Evolutionary conservation across 129 eudicot species (phyloP).

Genomic region (Chrysanthemum lavandulifolium): DNA sequence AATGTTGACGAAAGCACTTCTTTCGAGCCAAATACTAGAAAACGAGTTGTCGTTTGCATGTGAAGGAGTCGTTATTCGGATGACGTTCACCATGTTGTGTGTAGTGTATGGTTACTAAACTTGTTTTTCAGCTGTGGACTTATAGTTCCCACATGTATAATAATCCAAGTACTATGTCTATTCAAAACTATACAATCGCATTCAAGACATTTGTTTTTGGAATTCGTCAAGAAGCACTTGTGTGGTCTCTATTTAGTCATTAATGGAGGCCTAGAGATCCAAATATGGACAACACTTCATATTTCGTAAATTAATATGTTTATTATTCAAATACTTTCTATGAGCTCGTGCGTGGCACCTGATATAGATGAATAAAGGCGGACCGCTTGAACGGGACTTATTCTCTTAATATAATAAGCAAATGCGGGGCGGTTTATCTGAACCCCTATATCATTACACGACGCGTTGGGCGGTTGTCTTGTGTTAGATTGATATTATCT

Average conservation of each 20-base stretch:
- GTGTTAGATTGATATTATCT: no score
- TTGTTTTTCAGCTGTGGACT: conserved; percentile 1
- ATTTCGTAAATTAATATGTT: no score
- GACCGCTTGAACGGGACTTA: no score
- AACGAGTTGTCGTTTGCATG: background rate
- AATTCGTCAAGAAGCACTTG: background rate
- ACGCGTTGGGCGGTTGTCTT: no score
- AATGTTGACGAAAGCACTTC: background rate
- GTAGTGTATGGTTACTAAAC: background rate
- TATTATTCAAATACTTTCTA: background rate
- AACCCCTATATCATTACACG: no score
- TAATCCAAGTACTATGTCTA: background rate
- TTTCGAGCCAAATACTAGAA: background rate
- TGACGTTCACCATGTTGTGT: background rate
- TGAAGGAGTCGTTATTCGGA: conserved; percentile 7
- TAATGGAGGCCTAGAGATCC: background rate
- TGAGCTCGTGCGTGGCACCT: no score
- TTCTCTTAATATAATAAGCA: no score
- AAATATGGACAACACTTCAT: background rate
- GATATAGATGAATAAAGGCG: no score
- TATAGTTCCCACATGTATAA: conserved; percentile 9
- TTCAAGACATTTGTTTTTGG: background rate
- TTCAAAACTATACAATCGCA: background rate
- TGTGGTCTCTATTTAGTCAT: conserved; percentile 17
- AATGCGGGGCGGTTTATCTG: no score